Percentiles rank a stretch among this genome's conserved stretches.
phyloP scores from a whole-genome alignment of 768 basidiomycete genomes.

The Wakefieldia striispora region DNA sequence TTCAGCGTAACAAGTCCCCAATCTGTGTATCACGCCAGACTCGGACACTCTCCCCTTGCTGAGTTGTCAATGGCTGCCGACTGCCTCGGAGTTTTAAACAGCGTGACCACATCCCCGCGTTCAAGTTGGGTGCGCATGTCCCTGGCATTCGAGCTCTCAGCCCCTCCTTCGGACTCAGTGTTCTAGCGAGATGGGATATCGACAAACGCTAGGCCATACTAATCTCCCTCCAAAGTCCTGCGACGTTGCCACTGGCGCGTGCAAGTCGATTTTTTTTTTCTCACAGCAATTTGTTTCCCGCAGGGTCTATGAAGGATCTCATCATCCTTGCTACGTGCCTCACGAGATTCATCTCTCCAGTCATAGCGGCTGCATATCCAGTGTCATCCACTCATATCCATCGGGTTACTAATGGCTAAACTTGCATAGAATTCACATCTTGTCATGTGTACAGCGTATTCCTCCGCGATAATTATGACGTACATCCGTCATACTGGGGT shows the following conservation, averaged over 20 bases:
- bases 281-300: conserved; percentile 31
- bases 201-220: too few relatives aligned
- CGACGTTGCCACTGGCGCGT: too few relatives aligned
- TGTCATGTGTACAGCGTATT: neutral
- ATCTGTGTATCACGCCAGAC: conserved; percentile 80
- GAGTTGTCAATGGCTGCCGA: too few relatives aligned
- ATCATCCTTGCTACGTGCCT: neutral
- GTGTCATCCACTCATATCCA: neutral
- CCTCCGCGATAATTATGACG: neutral
- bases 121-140: conserved; percentile 61
- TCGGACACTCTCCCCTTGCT: conserved; percentile 72
- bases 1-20: conserved; percentile 59
- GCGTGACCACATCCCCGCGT: conserved; percentile 65
- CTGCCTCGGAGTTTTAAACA: conserved; percentile 86
- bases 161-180: neutral
- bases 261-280: neutral
- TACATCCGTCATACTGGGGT: neutral
- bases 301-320: conserved; percentile 19
- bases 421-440: neutral
- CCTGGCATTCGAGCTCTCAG: neutral
- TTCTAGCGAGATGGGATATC: conserved; percentile 82
- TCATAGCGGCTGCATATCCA: neutral
- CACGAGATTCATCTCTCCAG: neutral
- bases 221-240: too few relatives aligned
- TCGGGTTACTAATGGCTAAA: neutral